Evolutionary conservation across 805 yeast genomes (phyloP).

Genomic region (Ogataea angusta): DNA sequence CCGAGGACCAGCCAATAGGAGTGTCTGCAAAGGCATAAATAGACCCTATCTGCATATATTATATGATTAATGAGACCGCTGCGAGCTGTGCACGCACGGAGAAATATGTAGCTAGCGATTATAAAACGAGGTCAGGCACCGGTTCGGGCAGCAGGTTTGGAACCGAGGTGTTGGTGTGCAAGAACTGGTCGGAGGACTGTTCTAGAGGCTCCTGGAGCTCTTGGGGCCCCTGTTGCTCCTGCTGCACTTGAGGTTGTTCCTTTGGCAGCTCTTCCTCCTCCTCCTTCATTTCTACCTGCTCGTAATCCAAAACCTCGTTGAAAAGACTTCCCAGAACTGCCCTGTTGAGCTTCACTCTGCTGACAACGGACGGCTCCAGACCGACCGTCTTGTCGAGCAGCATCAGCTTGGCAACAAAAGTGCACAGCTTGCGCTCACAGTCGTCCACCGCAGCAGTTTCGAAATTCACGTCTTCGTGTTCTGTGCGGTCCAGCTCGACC

Average conservation of each 20-base stretch:
- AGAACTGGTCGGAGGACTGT: slow-evolving; percentile 1
- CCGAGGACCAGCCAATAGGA: slow-evolving; percentile 30
- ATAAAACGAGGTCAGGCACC: slow-evolving; percentile 7
- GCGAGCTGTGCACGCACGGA: neutral
- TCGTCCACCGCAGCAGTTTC: slow-evolving; percentile 14
- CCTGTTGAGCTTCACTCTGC: slow-evolving; percentile 26
- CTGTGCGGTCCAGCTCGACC: slow-evolving; percentile 46
- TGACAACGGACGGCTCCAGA: slow-evolving; percentile 12
- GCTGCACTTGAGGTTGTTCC: neutral
- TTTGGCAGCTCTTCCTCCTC: slow-evolving; percentile 3
- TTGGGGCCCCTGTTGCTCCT: neutral
- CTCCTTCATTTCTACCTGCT: slow-evolving; percentile 5
- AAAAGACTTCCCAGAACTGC: slow-evolving; percentile 23
- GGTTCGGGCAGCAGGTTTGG: slow-evolving; percentile 10
- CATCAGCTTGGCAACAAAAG: slow-evolving; percentile 23
- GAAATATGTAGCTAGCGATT: slow-evolving; percentile 1
- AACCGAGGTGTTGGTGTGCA: slow-evolving; percentile 7
- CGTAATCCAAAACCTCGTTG: slow-evolving; percentile 12
- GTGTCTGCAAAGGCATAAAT: slow-evolving; percentile 26
- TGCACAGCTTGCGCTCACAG: slow-evolving; percentile 23
- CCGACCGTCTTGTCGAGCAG: slow-evolving; percentile 17
- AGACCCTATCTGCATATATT: slow-evolving; percentile 14
- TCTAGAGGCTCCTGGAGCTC: neutral
- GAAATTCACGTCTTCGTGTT: slow-evolving; percentile 42
- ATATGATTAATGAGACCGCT: slow-evolving; percentile 9